A percentile compares a stretch with the other conserved stretches of the same genome.
phyloP scores from a whole-genome alignment of 1,284 basidiomycete genomes.

The Laetiporus sulphureus region DNA sequence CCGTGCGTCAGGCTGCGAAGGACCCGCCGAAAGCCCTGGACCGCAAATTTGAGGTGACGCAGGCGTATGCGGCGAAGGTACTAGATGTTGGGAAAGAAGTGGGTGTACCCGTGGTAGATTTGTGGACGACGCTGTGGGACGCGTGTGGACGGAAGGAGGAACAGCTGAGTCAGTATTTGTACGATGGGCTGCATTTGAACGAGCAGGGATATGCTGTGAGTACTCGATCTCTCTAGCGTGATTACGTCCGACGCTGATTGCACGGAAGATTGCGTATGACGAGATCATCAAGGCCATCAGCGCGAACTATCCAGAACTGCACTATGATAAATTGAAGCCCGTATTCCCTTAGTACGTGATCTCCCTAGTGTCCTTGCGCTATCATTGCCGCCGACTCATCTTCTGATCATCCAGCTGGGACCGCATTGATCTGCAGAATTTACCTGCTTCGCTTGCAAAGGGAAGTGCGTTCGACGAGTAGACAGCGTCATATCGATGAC shows the following conservation, averaged over 20 bases:
- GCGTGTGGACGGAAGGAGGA: constrained; percentile 53
- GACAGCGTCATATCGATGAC: not conserved
- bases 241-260: not conserved
- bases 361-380: not conserved
- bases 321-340: constrained; percentile 48
- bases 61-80: constrained; percentile 63
- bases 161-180: constrained; percentile 42
- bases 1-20: constrained; percentile 38
- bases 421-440: constrained; percentile 13
- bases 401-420: constrained; percentile 9
- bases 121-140: constrained; percentile 62
- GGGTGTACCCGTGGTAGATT: constrained; percentile 57
- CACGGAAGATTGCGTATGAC: constrained; percentile 56
- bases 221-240: not conserved
- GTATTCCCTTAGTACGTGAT: constrained; percentile 46
- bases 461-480: constrained; percentile 2
- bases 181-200: constrained; percentile 77
- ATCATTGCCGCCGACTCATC: not conserved
- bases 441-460: constrained; percentile 6
- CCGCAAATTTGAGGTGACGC: constrained; percentile 57
- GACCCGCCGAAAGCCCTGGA: constrained; percentile 42
- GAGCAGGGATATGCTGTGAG: constrained; percentile 61
- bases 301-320: constrained; percentile 59
- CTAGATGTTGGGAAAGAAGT: constrained; percentile 48
- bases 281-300: constrained; percentile 52